Evolutionary conservation across 2,329 filamentous ascomycete genomes (phyloP), one percentile per base, ranked within the genome.

Genomic region (Hypoxylon sp.): DNA sequence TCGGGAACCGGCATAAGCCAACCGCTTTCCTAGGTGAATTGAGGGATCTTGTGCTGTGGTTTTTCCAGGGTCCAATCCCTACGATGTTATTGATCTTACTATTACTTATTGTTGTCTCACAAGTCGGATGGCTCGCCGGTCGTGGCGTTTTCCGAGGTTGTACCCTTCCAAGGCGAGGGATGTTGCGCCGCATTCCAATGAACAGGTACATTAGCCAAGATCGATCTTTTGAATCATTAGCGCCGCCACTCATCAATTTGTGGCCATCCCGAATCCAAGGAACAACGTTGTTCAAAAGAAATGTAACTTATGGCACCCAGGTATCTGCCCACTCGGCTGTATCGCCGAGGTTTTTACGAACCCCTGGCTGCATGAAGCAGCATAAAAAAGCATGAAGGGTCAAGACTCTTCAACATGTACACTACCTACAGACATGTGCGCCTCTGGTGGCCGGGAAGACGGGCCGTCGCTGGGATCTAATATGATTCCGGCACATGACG

Each of bases 401-500:
- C 17, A 44, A 44, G 3, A 22, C 5, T 22, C 5, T 19, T 11
- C 6, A n/a, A n/a, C 8, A 37, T 37, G 35, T 13, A 14, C 33
- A 35, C 26, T 11, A 19, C n/a, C 17, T 10, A 52, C 48, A 52
- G 63, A 59, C 54, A 60, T 65, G 64, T 65, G 57, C 55, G 29
- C 53, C 29, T 65, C 47, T 62, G 66, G 59, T 62, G 37, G 53
- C 47, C 75, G 75, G 75, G 69, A 59, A 67, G 46, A 68, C 75
- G 75, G 75, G 74, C 75, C 75, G 75, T 77, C 75, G 75, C 73
- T 73, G 70, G 63, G 65, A 70, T 66, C 62, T 66, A 63, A 66
- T 69, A 73, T 71, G 71, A 70, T 76, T 73, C 74, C 75, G 75
- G 63, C 67, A 66, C 71, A 71, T 71, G 70, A 75, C 73, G 60